A percentile compares a stretch with the other conserved stretches of the same genome.
phyloP scores from a whole-genome alignment of 805 yeast species.

The Lipomyces spencermartinsiae region DNA sequence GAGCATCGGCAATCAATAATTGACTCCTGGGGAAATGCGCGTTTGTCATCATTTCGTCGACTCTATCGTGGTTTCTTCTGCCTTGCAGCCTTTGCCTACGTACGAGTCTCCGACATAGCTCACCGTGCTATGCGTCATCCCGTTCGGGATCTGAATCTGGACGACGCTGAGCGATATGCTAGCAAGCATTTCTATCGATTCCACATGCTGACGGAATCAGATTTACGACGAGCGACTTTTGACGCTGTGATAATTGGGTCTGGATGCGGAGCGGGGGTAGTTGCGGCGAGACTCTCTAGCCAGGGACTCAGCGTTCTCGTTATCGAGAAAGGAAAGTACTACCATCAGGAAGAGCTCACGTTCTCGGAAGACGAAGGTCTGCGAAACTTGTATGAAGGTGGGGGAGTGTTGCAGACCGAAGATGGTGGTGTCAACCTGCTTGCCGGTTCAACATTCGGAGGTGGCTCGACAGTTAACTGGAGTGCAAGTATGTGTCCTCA shows the following conservation, averaged over 20 bases:
- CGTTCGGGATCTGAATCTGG: slow-evolving; percentile 42
- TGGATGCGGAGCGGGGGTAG: slow-evolving; percentile 62
- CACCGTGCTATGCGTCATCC: slow-evolving; percentile 52
- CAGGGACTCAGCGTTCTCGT: slow-evolving; percentile 55
- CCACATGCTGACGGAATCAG: slow-evolving; percentile 44
- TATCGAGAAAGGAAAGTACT: slow-evolving; percentile 59
- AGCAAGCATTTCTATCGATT: slow-evolving; percentile 45
- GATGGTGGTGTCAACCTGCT: slow-evolving; percentile 50
- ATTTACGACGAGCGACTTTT: slow-evolving; percentile 45
- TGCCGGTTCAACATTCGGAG: slow-evolving; percentile 64
- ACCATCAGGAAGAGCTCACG: slow-evolving; percentile 47
- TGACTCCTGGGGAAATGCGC: slow-evolving; percentile 52
- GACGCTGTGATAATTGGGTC: slow-evolving; percentile 60
- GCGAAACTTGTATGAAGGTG: slow-evolving; percentile 50
- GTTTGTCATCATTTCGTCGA: slow-evolving; percentile 48
- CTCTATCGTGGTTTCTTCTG: slow-evolving; percentile 47
- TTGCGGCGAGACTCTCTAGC: slow-evolving; percentile 54
- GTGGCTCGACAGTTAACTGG: slow-evolving; percentile 66
- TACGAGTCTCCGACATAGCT: slow-evolving; percentile 47
- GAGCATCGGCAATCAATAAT: slow-evolving; percentile 49
- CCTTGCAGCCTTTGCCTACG: slow-evolving; percentile 45
- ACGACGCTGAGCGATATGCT: slow-evolving; percentile 44
- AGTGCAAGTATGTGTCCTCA: slow-evolving; percentile 59
- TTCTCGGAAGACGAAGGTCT: slow-evolving; percentile 51
- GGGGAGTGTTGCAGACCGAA: slow-evolving; percentile 49